Evolutionary conservation across 1,284 basidiomycete species (phyloP).

Genomic region (Apiotrichum mycotoxinovorans): DNA sequence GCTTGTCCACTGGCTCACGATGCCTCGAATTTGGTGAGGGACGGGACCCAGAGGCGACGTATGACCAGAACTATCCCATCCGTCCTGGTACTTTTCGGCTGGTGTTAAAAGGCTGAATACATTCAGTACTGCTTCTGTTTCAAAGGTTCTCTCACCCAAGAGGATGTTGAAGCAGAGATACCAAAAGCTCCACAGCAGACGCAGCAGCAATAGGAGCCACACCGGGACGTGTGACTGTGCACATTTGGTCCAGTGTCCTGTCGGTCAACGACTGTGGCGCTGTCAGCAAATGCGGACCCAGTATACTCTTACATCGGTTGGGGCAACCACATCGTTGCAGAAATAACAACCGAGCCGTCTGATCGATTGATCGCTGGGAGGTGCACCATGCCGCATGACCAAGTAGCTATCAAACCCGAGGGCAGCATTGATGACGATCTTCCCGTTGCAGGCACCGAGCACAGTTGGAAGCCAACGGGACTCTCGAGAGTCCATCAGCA

Average conservation of each 20-base stretch:
- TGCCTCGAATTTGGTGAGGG: conserved; percentile 91
- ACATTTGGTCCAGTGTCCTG: conserved; percentile 97
- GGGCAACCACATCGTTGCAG: conserved; percentile 97
- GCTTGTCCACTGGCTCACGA: conserved; percentile 78
- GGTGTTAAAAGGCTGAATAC: conserved; percentile 60
- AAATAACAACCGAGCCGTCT: conserved; percentile 84
- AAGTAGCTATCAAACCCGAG: conserved; percentile 94
- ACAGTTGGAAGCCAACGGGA: conserved; percentile 93
- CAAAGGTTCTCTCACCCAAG: conserved; percentile 59
- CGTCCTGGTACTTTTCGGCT: conserved; percentile 46
- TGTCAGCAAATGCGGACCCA: not conserved
- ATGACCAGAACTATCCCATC: too few relatives aligned
- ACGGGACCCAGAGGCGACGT: conserved; percentile 73
- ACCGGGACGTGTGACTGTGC: conserved; percentile 95
- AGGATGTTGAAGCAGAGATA: conserved; percentile 85
- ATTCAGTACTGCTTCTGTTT: not conserved
- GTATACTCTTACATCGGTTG: conserved; percentile 68
- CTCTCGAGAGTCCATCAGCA: conserved; percentile 97
- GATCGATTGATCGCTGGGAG: not conserved
- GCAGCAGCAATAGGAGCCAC: conserved; percentile 88
- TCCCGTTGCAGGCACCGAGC: conserved; percentile 73
- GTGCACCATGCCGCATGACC: conserved; percentile 86
- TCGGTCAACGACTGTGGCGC: conserved; percentile 75
- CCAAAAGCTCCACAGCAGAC: conserved; percentile 85
- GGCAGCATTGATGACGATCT: conserved; percentile 93